Evolutionary conservation across 2,329 filamentous ascomycete genomes (phyloP).

Genomic region (Colletotrichum graminicola): DNA sequence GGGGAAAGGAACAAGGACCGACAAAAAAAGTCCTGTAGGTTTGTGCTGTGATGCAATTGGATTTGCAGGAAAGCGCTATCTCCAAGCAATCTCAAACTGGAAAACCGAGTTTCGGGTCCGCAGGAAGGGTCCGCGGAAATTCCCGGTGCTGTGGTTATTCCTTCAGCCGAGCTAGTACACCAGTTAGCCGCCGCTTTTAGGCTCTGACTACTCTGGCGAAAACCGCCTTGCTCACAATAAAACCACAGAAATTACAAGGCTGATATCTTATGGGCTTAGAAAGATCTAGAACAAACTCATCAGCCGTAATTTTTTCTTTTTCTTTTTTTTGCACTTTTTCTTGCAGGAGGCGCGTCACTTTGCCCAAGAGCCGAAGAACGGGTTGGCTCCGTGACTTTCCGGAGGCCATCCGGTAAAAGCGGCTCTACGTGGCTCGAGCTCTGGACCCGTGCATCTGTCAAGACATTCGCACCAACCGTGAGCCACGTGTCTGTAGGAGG

Average conservation of each 20-base stretch:
- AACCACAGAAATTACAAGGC: background rate
- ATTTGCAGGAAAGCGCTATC: conserved; percentile 39
- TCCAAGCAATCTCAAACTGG: conserved; percentile 36
- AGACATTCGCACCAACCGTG: conserved; percentile 9
- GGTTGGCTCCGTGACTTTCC: background rate
- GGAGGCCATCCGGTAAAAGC: background rate
- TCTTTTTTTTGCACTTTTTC: background rate
- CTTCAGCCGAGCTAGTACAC: conserved; percentile 32
- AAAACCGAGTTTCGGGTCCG: conserved; percentile 41
- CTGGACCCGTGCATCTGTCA: conserved; percentile 13
- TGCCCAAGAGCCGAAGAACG: background rate
- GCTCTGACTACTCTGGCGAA: background rate
- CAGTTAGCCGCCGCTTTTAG: conserved; percentile 16
- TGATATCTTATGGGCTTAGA: fast-evolving
- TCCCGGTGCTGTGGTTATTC: conserved; percentile 35
- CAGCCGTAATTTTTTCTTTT: background rate
- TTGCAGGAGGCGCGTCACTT: no score
- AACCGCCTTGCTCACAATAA: background rate
- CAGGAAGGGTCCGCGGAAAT: conserved; percentile 25
- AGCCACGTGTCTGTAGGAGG: conserved; percentile 13
- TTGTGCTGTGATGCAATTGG: conserved; percentile 42
- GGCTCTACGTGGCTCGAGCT: conserved; percentile 10
- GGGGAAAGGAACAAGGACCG: conserved; percentile 41
- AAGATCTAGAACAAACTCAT: fast-evolving
- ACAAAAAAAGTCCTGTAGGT: conserved; percentile 23